Evolutionary conservation across 1,284 basidiomycete genomes (phyloP), one percentile per base, ranked within the genome.

Genomic region (Trametes versicolor): DNA sequence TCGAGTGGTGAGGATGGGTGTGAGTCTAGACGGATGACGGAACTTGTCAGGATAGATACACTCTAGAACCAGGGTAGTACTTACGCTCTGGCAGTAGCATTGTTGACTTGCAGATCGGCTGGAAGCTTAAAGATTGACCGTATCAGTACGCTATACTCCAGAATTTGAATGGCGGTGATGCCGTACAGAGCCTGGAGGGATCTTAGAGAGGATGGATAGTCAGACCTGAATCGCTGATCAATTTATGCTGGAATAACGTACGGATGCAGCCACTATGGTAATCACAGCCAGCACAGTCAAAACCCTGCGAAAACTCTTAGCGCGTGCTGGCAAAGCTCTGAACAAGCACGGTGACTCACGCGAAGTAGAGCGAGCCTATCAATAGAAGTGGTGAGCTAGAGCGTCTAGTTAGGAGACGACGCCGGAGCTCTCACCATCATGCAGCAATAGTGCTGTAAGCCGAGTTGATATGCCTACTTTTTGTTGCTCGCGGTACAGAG

Each of bases 1-100:
- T 12, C 54, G 54, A 34, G 54, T 56, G 9, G 34, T 34, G 27
- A 56, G 54, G 41, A 56, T 56, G n/a, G 41, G 54, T 6, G 54
- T 56, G 6, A 56, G 41, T 21, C 54, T 56, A 34, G 25, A 27
- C 15, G 10, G 19, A 37, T 19, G 12, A 23, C 5, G 12, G 10
- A 41, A 15, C 7, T 15, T 10, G 37, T 54, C 23, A 54, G 23
- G 15, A 41, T 7, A 9, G 19, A 2, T 37, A 17, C 8, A 9
- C 17, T 34, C 34, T 19, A 7, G 27, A 5, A 5, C 32, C 6
- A 36, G 23, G 23, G 8, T 15, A 23, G 3, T 2, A 29, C 54
- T 34, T 7, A 56, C 54, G 21, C 54, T 6, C 54, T 10, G 25
- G 41, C 41, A 8, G n/a, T 21, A 10, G 10, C n/a, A n/a, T 41